Base-by-base conservation (phyloP, 75 land plant species). In the Ceratopteris richardii region DNA sequence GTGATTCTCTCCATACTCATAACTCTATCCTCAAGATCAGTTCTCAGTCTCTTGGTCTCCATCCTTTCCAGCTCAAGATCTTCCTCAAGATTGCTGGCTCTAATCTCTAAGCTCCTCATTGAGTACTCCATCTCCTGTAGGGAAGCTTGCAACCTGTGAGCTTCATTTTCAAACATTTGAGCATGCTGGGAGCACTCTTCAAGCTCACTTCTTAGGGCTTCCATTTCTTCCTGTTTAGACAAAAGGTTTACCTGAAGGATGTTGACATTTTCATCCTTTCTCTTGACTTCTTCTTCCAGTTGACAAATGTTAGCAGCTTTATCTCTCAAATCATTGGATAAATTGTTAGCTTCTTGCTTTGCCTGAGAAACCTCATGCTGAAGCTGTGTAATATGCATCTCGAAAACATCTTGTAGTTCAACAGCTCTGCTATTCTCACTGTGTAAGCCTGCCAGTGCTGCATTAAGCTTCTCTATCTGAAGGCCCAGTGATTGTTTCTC, bases 341-440 rank as follows among this genome's bases (percentile, higher is more conserved):
- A 20, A 17, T 14, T 46, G n/a, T 17, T 46, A n/a, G 21, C 48
- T 20, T 46, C 48, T 46, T 46, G 21, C 48, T 20, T 46, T 33
- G 37, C 37, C 9, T 33, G 37, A 4, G 37, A 33, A 33, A 52
- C 28, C 54, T 52, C 54, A 3, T 52, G 28, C 29, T 52, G 25
- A 11, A 52, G 23, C 25, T 52, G 28, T 26, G 14, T 26, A 2
- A 26, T 26, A 24, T 24, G 24, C 54, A 24, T 52, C 54, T 52
- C 54, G 27, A 52, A 26, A 22, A 52, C 29, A 26, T 52, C 54
- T 23, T 23, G 25, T 2, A 52, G 54, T 12, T 52, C 54, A 26
- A 52, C 16, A 1, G 28, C 54, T 22, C 54, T 21, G 54, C 54
- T 52, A 4, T 23, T 52, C 54, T 52, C 54, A 12, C 54, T 23